Evolutionary conservation across 768 basidiomycete genomes (phyloP).

Genomic region (Xanthoconium stramineum): DNA sequence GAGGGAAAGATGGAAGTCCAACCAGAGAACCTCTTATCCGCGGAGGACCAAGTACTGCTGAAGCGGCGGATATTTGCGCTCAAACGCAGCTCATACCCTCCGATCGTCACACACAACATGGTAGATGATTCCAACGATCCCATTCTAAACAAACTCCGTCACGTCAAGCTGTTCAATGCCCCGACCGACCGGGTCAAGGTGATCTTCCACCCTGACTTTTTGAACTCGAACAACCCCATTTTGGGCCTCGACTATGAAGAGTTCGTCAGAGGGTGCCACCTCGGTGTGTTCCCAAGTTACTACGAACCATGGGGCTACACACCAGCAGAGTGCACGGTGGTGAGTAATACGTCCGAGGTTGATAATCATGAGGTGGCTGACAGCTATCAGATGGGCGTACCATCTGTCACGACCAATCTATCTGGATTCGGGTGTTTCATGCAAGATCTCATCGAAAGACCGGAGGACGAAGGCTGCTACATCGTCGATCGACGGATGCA

Average conservation of each 20-base stretch:
- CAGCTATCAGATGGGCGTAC: constrained; percentile 84
- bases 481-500: constrained; percentile 91
- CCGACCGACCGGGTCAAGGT: constrained; percentile 91
- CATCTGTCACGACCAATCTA: constrained; percentile 94
- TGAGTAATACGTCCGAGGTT: constrained; percentile 36
- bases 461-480: constrained; percentile 94
- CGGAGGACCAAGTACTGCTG: constrained; percentile 90
- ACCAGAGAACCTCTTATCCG: constrained; percentile 74
- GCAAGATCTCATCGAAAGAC: constrained; percentile 95
- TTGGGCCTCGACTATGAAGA: constrained; percentile 98
- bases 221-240: constrained; percentile 97
- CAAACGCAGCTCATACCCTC: constrained; percentile 91
- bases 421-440: constrained; percentile 99
- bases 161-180: constrained; percentile 91
- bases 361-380: constrained; percentile 8
- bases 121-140: constrained; percentile 89
- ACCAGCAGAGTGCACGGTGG: constrained; percentile 98
- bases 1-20: constrained; percentile 74
- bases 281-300: constrained; percentile 98
- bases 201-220: constrained; percentile 97
- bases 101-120: constrained; percentile 99
- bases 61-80: constrained; percentile 97
- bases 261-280: constrained; percentile 96
- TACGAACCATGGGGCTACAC: constrained; percentile 98
- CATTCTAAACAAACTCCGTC: constrained; percentile 90